Evolutionary conservation across 2,329 filamentous ascomycete genomes (phyloP).

Genomic region (Neopestalotiopsis sp.): DNA sequence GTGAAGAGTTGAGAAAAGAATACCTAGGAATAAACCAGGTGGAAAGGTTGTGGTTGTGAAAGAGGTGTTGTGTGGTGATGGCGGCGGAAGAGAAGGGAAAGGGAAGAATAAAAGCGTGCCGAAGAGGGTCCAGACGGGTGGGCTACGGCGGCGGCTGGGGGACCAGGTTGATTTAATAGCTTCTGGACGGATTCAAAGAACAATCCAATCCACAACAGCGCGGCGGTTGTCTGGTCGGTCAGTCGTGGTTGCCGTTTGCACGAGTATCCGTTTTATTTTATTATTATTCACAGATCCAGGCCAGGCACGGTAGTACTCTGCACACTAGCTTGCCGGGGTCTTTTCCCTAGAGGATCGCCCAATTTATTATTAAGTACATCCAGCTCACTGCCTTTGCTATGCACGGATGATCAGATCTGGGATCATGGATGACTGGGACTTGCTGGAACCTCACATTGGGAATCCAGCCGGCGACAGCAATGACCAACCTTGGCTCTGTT

Average conservation of each 20-base stretch:
- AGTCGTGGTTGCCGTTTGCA: background rate
- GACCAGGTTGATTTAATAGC: background rate
- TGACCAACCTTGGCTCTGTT: constrained; percentile 10
- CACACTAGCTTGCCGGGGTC: background rate
- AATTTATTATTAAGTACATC: constrained; percentile 4
- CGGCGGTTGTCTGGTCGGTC: background rate
- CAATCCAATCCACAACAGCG: background rate
- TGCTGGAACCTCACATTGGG: background rate
- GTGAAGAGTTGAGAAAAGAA: constrained; percentile 14
- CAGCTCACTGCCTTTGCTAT: background rate
- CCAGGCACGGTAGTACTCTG: background rate
- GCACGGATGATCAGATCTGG: constrained; percentile 1
- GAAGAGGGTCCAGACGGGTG: background rate
- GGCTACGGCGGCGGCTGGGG: background rate
- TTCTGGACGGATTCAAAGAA: background rate
- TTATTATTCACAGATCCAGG: background rate
- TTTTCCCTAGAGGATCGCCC: constrained; percentile 8
- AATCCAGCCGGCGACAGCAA: background rate
- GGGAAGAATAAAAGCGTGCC: background rate
- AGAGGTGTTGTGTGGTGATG: background rate
- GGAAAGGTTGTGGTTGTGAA: constrained; percentile 1
- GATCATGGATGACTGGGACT: background rate
- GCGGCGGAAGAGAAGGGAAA: background rate
- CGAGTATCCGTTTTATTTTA: background rate
- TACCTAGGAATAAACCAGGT: constrained; percentile 9